Evolutionary conservation across 257 asterid genomes (phyloP).

Genomic region (Rehmannia glutinosa): DNA sequence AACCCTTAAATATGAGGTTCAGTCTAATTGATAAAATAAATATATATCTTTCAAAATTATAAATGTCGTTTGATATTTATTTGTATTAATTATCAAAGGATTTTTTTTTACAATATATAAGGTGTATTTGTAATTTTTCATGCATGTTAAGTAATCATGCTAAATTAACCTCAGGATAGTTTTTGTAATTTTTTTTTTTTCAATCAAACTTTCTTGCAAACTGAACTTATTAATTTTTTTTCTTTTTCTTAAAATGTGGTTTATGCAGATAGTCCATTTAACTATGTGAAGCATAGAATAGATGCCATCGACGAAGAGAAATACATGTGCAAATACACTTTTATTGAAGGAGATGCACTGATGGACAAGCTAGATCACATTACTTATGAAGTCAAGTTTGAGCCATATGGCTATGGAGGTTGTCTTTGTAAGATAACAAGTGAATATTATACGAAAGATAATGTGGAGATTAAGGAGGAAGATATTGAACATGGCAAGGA

Average conservation of each 20-base stretch:
- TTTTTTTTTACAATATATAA: no score
- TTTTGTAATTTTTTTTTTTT: no score
- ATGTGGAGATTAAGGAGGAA: conserved; percentile 43
- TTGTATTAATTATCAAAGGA: no score
- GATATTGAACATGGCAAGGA: conserved; percentile 46
- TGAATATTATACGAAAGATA: conserved; percentile 31
- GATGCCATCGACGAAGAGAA: conserved; percentile 48
- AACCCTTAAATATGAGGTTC: no score
- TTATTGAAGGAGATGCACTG: conserved; percentile 55
- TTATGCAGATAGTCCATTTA: conserved; percentile 42
- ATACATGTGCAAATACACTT: conserved; percentile 32
- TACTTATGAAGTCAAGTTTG: conserved; percentile 47
- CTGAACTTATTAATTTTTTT: neutral
- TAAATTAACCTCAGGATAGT: no score
- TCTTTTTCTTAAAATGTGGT: no score
- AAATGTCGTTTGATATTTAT: no score
- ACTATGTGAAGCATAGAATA: conserved; percentile 48
- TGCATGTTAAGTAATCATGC: no score
- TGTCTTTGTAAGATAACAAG: conserved; percentile 41
- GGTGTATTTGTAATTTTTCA: no score
- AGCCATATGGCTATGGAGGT: conserved; percentile 44
- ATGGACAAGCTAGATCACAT: conserved; percentile 48
- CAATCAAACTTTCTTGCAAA: neutral
- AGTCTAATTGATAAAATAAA: no score
- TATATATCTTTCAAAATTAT: no score